Base-by-base conservation (phyloP, 208 protist species). In the Novymonas esmeraldas region DNA sequence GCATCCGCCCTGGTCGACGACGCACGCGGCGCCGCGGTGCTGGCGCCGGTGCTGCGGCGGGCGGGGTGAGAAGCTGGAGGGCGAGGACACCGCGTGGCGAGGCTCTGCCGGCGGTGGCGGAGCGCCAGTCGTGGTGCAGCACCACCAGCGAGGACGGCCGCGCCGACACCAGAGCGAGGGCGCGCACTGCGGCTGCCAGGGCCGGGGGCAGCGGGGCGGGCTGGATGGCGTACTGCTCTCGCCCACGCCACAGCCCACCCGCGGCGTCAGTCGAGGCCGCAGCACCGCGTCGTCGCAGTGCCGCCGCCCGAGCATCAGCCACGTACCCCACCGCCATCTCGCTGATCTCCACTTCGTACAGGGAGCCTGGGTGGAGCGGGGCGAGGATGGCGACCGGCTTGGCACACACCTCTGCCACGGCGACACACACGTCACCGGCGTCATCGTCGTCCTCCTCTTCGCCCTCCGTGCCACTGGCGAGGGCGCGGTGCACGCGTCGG, bases 81-180 rank as follows among this genome's bases (percentile, higher is more conserved):
- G 33, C 31, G 4, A 36, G 49, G 24, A 7, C 50, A 48, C 50
- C 62, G 24, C 62, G 39, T 11, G 62, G 36, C 20, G 49, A 20
- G 3, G 16, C 20, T n/a, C 26, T 22, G 16, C 31, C 24, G n/a
- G 18, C 38, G 24, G 0, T 42, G 9, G 0, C 44, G 22, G 44
- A 13, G 22, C 22, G 18, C 0, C 18, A 48, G 16, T 20, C 44
- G 6, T 48, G 18, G 10, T 20, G 18, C 16, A n/a, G 13, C 38
- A 68, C 29, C 50, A 68, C 34, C 26, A 68, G 38, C 3, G 62
- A 57, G 5, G 62, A 18, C 6, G 62, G 62, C 9, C 62, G 62
- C 18, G 48, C 38, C 4, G 62, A 68, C 0, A 28, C 36, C 33
- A 31, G 22, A 0, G 50, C 48, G 6, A 68, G 50, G 10, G 62